Evolutionary conservation across 2,329 filamentous ascomycete species (phyloP), one percentile per base, ranked within the genome.

Genomic region (Tolypocladium album): DNA sequence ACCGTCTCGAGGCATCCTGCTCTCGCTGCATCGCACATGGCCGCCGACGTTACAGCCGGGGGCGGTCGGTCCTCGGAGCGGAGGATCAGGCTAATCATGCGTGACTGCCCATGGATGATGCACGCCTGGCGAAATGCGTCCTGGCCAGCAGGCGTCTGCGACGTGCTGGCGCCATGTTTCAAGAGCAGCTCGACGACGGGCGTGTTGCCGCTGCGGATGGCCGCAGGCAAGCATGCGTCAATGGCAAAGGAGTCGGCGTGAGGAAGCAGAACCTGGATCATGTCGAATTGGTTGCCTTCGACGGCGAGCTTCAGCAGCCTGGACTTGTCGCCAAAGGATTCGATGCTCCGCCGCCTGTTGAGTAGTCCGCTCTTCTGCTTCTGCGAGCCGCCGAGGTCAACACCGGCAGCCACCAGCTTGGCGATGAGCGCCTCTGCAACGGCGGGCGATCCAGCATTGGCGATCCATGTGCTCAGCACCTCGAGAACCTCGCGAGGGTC

Each of bases 341-440:
- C 81, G 24, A 81, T 64, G 59, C 80, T 84, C 63, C 74, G 78
- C 57, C 80, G 75, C 47, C 81, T 72, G 43, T 72, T 78, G 8
- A 83, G 68, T 11, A 84, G 67, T 50, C 75, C 74, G 2, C 76
- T 74, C 58, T 79, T 81, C 60, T 75, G 77, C 65, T 79, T 81
- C 58, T 76, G 73, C 52, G 69, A 72, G 17, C 79, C 74, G 58
- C 81, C 79, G 17, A 84, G 67, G 58, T 83, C 79, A 4, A 81
- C 78, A 17, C 82, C 82, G 1, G 74, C 76, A 1, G 73, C 69
- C 42, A 75, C 72, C 40, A 85, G 70, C 68, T 79, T 82, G 4
- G 69, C 72, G 38, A 85, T 76, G 31, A 85, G 73, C 0, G 79
- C 79, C 65, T 84, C 80, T n/a, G 80, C 82, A 5, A 85, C 78